Percentiles rank a stretch among this genome's conserved stretches.
phyloP scores from a whole-genome alignment of 148 eudicot species.

The Nepenthes gracilis region DNA sequence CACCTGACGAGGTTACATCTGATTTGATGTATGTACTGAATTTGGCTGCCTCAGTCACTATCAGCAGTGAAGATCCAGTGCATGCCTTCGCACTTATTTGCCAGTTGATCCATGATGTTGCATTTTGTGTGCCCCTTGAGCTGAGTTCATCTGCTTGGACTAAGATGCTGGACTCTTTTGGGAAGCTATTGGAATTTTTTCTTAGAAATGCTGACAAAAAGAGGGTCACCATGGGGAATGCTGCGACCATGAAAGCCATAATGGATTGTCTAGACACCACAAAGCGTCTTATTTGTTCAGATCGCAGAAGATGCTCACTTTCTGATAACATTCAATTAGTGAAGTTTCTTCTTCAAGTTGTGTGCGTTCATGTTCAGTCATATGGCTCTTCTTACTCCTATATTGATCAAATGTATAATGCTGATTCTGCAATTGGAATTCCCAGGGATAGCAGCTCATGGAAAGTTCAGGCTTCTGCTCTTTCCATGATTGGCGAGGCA shows the following conservation, averaged over 20 bases:
- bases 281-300: conserved; percentile 42
- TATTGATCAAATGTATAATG: conserved; percentile 14
- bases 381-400: conserved; percentile 21
- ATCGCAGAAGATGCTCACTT: conserved; percentile 32
- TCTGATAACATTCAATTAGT: conserved; percentile 45
- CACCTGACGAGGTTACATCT: conserved; percentile 63
- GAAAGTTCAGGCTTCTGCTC: conserved; percentile 56
- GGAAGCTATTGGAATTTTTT: conserved; percentile 31
- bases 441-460: conserved; percentile 31
- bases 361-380: conserved; percentile 40
- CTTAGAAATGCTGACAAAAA: conserved; percentile 24
- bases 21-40: conserved; percentile 56
- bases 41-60: conserved; percentile 28
- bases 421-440: conserved; percentile 20
- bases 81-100: conserved; percentile 32
- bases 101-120: conserved; percentile 44
- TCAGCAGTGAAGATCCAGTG: conserved; percentile 19
- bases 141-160: conserved; percentile 52
- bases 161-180: conserved; percentile 45
- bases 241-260: conserved; percentile 30
- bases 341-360: conserved; percentile 50
- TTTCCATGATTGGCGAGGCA: conserved; percentile 68
- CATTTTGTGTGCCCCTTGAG: conserved; percentile 32
- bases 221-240: conserved; percentile 22
- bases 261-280: conserved; percentile 54